Evolutionary conservation across 371 early-diverging fungal species (phyloP).

Genomic region (Haplosporangium sp.): DNA sequence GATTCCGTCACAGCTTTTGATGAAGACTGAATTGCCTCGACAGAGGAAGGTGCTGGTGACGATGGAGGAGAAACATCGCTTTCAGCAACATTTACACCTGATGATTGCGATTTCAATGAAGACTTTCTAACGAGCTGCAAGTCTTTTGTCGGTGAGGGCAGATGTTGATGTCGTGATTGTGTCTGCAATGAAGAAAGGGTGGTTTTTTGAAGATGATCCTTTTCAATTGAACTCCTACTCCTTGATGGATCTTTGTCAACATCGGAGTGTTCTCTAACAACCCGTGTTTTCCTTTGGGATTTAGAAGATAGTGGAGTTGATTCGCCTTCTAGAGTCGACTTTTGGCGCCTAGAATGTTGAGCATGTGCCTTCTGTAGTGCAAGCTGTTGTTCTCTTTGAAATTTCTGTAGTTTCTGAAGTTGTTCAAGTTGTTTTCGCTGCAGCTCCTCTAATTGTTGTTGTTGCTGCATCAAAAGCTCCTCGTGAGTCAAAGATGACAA

Average conservation of each 20-base stretch:
- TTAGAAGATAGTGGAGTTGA: neutral
- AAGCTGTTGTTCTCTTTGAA: conserved; percentile 37
- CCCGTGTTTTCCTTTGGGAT: neutral
- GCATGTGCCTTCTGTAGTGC: conserved; percentile 17
- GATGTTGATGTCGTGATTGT: neutral
- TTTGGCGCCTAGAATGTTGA: conserved; percentile 3
- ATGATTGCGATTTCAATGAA: neutral
- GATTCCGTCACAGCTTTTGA: neutral
- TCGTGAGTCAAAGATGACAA: conserved; percentile 12
- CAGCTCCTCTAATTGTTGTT: conserved; percentile 10
- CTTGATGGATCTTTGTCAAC: neutral
- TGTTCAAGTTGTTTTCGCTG: conserved; percentile 6
- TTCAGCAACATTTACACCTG: neutral
- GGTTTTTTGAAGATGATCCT: neutral
- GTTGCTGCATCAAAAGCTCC: conserved; percentile 4
- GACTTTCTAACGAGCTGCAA: neutral
- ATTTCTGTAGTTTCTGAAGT: conserved; percentile 17
- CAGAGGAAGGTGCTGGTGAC: neutral
- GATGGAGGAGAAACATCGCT: neutral
- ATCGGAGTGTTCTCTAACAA: neutral
- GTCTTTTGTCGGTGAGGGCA: neutral
- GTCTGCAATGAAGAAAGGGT: neutral
- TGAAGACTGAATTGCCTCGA: neutral
- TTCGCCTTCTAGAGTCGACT: neutral
- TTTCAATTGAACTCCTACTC: neutral